Percentiles rank a stretch among this genome's conserved stretches.
Evolutionary conservation across 345 rosid species (phyloP).

Genomic region (Sapria himalayana): DNA sequence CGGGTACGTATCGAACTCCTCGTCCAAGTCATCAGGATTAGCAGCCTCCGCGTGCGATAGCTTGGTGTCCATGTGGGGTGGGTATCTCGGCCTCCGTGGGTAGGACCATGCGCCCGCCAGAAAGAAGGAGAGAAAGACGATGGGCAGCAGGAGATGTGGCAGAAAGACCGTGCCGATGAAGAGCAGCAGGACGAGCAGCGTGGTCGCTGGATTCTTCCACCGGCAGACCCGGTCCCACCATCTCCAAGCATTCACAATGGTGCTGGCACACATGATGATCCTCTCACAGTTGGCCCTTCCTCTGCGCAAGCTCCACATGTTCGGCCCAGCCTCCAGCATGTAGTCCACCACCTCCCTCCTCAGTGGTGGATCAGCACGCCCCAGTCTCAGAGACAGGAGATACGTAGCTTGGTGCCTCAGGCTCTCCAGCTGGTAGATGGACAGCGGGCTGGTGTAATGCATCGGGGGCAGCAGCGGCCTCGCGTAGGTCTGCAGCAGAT

Average conservation of each 20-base stretch:
- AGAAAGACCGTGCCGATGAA: constrained; percentile 14
- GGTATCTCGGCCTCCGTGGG: constrained; percentile 21
- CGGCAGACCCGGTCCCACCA: constrained; percentile 17
- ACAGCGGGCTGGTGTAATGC: constrained; percentile 22
- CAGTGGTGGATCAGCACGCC: constrained; percentile 26
- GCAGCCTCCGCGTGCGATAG: constrained; percentile 17
- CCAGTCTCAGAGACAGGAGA: constrained; percentile 12
- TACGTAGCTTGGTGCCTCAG: constrained; percentile 25
- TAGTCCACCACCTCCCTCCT: constrained; percentile 35
- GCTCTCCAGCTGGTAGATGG: constrained; percentile 19
- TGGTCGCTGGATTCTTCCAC: constrained; percentile 23
- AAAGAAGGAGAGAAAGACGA: constrained; percentile 19
- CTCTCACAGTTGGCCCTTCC: constrained; percentile 23
- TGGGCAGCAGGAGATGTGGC: constrained; percentile 15
- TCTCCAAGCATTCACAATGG: constrained; percentile 10
- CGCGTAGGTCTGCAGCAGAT: constrained; percentile 18
- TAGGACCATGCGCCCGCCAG: constrained; percentile 18
- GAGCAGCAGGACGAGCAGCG: constrained; percentile 15
- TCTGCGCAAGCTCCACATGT: constrained; percentile 27
- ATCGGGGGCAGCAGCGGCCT: constrained; percentile 24
- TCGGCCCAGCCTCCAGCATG: constrained; percentile 19
- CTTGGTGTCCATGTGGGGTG: constrained; percentile 22
- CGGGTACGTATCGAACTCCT: constrained; percentile 35
- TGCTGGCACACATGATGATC: constrained; percentile 14
- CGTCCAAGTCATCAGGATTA: constrained; percentile 20